These are phyloP conservation scores for Aureobasidium uvarum DNA, from an alignment of 2,329 filamentous ascomycete species.

Conservation along the genomic window DNA sequence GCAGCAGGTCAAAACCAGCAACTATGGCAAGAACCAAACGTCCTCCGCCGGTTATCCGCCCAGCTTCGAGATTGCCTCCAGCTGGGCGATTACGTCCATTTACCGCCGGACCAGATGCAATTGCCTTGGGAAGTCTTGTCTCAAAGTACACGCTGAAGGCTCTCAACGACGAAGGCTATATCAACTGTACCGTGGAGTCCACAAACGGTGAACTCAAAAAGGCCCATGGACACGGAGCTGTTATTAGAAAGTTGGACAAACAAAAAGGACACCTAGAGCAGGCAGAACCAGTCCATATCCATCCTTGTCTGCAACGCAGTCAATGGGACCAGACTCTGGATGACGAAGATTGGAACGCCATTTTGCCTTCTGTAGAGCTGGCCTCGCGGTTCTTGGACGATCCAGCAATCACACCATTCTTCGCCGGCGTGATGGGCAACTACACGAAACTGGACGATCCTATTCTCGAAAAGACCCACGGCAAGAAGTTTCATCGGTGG, in stretches of 20 bases:
- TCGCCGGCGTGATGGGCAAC: not conserved
- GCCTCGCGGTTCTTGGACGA: constrained; percentile 11
- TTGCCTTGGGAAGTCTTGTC: not conserved
- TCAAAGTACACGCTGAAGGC: not conserved
- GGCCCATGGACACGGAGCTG: not conserved
- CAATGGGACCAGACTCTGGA: not conserved
- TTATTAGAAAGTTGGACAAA: not conserved
- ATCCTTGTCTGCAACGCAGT: not conserved
- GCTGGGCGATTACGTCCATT: too few species aligned
- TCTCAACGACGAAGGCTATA: not conserved
- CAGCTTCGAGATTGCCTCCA: not conserved
- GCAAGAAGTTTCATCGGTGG: not conserved
- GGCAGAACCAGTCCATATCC: not conserved
- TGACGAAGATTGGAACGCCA: not conserved
- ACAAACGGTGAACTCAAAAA: not conserved
- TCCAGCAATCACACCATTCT: not conserved
- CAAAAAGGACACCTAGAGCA: not conserved
- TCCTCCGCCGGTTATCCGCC: not conserved
- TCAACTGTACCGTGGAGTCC: not conserved
- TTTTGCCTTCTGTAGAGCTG: constrained; percentile 2
- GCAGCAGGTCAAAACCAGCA: not conserved
- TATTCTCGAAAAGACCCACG: not conserved
- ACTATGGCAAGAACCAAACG: not conserved
- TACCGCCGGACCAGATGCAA: not conserved
- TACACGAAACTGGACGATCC: not conserved